Conservation (phyloP, 2,329 filamentous ascomycete species). For the Apiospora marii region DNA sequence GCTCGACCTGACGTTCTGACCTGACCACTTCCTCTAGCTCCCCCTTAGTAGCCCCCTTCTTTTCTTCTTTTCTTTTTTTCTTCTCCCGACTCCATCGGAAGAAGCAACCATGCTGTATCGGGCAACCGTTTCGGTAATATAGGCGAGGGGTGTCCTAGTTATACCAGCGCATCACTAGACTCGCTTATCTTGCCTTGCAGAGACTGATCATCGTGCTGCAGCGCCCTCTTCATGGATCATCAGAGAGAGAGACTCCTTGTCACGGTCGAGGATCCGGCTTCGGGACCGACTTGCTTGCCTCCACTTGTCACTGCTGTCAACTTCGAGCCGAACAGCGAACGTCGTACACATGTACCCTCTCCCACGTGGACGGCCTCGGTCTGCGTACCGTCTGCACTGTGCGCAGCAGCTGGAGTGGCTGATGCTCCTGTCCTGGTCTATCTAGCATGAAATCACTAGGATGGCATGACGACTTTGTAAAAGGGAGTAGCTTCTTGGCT, state of each 20-base stretch:
- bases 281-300: slow-evolving; percentile 7
- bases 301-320: slow-evolving; percentile 4
- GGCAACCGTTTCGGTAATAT: not conserved
- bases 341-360: not conserved
- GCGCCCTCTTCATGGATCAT: not conserved
- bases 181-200: slow-evolving; percentile 16
- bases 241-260: not conserved
- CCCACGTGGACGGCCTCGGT: not conserved
- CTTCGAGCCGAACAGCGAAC: not conserved
- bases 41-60: no score
- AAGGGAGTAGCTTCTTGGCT: not conserved
- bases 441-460: not conserved
- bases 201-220: not conserved
- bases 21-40: not conserved
- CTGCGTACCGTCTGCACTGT: not conserved
- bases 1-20: not conserved
- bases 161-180: slow-evolving; percentile 2
- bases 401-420: not conserved
- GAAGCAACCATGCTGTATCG: slow-evolving; percentile 11
- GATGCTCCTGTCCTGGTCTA: not conserved
- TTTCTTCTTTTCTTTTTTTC: no score
- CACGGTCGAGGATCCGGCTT: not conserved
- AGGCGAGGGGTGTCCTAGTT: not conserved
- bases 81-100: not conserved
- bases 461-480: not conserved